Conservation (phyloP, 768 basidiomycete species). For the Calocybe cyanea region DNA sequence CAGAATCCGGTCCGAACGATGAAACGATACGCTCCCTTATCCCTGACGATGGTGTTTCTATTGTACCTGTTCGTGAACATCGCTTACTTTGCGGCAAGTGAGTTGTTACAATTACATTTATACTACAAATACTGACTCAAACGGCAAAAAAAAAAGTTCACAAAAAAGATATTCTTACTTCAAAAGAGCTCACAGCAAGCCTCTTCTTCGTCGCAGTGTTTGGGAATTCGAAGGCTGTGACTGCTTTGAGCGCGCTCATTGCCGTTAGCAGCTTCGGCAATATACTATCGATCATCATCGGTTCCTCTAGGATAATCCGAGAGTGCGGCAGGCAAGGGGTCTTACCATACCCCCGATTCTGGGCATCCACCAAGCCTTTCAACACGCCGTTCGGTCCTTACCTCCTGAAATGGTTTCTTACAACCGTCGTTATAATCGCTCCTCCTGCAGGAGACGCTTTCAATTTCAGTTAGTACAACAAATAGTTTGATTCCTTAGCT, state of each 20-base stretch:
- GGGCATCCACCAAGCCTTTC: constrained; percentile 48
- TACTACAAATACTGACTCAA: background rate
- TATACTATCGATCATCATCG: constrained; percentile 23
- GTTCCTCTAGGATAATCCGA: constrained; percentile 39
- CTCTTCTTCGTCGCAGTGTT: constrained; percentile 51
- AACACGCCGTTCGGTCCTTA: constrained; percentile 47
- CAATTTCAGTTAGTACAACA: constrained; percentile 36
- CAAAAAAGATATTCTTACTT: constrained; percentile 36
- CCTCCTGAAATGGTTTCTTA: constrained; percentile 41
- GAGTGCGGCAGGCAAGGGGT: constrained; percentile 50
- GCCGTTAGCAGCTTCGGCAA: constrained; percentile 39
- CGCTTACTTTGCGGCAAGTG: constrained; percentile 35
- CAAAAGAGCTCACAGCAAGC: constrained; percentile 42
- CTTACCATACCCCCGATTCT: constrained; percentile 47
- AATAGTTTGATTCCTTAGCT: no score
- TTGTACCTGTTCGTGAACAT: constrained; percentile 47
- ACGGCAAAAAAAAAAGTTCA: constrained; percentile 32
- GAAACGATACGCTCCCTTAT: constrained; percentile 40
- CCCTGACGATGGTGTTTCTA: constrained; percentile 41
- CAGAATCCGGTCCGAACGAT: constrained; percentile 43
- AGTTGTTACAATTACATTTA: constrained; percentile 1
- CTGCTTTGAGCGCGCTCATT: constrained; percentile 33
- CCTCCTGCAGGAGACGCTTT: constrained; percentile 41
- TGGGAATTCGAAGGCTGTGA: constrained; percentile 30
- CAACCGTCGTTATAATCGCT: constrained; percentile 45